Evolutionary conservation across 345 rosid species (phyloP).

Genomic region (Linum trigynum): DNA sequence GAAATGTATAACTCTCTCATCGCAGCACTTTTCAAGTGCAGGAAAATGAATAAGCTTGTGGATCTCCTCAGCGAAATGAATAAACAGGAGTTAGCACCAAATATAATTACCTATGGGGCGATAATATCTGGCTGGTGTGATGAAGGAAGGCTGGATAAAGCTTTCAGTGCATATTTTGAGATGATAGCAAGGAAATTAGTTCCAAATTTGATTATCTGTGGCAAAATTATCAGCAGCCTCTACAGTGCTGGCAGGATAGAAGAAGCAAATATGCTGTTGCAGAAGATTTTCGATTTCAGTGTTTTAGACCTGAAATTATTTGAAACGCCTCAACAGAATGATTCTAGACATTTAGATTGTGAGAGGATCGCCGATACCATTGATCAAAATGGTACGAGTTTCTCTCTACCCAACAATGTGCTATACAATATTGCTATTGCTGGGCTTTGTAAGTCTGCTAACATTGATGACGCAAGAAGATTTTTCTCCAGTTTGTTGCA

Average conservation of each 20-base stretch:
- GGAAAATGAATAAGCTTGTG: conserved; percentile 25
- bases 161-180: conserved; percentile 42
- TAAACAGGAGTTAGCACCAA: conserved; percentile 34
- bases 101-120: conserved; percentile 48
- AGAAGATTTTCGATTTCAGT: conserved; percentile 46
- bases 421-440: conserved; percentile 57
- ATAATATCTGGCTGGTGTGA: conserved; percentile 63
- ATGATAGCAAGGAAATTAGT: conserved; percentile 53
- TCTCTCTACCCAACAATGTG: conserved; percentile 35
- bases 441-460: conserved; percentile 65
- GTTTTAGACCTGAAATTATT: conserved; percentile 24
- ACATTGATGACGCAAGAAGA: conserved; percentile 42
- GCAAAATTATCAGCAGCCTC: conserved; percentile 56
- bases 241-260: conserved; percentile 46
- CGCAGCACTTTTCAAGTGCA: conserved; percentile 41
- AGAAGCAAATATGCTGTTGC: conserved; percentile 57
- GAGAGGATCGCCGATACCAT: conserved; percentile 39
- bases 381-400: conserved; percentile 26
- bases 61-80: conserved; percentile 45
- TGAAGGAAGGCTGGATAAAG: conserved; percentile 53
- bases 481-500: conserved; percentile 37
- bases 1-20: conserved; percentile 61
- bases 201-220: conserved; percentile 45
- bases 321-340: conserved; percentile 18
- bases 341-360: conserved; percentile 23